phyloP scores from a whole-genome alignment of 805 yeast genomes.

The Candida gorgasii region DNA sequence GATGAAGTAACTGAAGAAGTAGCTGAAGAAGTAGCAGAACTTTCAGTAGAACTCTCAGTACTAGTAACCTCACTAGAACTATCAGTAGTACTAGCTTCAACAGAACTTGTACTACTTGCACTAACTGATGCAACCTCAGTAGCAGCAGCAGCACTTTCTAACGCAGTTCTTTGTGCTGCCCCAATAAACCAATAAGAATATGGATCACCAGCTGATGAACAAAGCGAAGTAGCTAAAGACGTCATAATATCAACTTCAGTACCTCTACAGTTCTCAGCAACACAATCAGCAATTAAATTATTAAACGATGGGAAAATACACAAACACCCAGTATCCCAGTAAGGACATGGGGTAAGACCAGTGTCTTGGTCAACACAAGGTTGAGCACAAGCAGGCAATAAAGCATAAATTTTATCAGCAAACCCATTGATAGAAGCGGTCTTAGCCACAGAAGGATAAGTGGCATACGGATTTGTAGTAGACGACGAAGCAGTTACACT shows the following conservation, averaged over 20 bases:
- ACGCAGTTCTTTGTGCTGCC: slow-evolving; percentile 21
- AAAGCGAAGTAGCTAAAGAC: slow-evolving; percentile 30
- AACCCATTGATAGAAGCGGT: slow-evolving; percentile 50
- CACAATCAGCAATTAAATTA: slow-evolving; percentile 35
- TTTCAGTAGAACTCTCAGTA: slow-evolving; percentile 6
- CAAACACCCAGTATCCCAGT: slow-evolving; percentile 49
- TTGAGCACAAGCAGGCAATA: slow-evolving; percentile 44
- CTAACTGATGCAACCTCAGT: slow-evolving; percentile 8
- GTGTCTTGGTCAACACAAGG: slow-evolving; percentile 38
- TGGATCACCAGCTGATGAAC: slow-evolving; percentile 34
- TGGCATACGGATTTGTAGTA: slow-evolving; percentile 27
- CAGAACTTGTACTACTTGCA: slow-evolving; percentile 2
- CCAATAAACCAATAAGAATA: slow-evolving; percentile 42
- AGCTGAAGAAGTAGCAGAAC: slow-evolving; percentile 3
- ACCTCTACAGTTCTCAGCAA: slow-evolving; percentile 37
- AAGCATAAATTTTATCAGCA: slow-evolving; percentile 43
- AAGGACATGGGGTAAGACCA: slow-evolving; percentile 43
- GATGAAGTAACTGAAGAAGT: neutral
- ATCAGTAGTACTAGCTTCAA: slow-evolving; percentile 8
- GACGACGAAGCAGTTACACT: no score
- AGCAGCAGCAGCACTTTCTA: slow-evolving; percentile 28
- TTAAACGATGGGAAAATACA: slow-evolving; percentile 39
- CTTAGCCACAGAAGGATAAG: slow-evolving; percentile 47
- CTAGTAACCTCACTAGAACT: neutral
- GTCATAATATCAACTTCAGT: slow-evolving; percentile 28